Percentiles rank a stretch among this genome's conserved stretches.
Evolutionary conservation across 768 basidiomycete genomes (phyloP).

Genomic region (Boletus pseudopeckii): DNA sequence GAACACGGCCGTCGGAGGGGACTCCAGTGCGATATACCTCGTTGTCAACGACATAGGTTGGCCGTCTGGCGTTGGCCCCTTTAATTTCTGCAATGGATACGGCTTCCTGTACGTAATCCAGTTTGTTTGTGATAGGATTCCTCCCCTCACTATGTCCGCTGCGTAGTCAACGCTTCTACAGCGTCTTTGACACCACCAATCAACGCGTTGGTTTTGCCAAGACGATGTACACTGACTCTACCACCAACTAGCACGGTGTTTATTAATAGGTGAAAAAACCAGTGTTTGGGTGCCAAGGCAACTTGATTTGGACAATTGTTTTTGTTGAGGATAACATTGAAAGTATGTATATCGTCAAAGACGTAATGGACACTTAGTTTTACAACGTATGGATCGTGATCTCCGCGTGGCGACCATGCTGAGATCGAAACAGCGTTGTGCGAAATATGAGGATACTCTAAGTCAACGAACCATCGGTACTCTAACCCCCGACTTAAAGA

Average conservation of each 20-base stretch:
- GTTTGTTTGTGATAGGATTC: background rate
- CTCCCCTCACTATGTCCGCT: background rate
- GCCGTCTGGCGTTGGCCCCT: conserved; percentile 1
- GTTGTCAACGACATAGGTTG: conserved; percentile 20
- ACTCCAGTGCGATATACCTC: conserved; percentile 24
- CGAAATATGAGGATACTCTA: background rate
- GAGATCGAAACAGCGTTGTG: too few relatives aligned
- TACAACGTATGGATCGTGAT: background rate
- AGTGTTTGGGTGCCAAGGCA: background rate
- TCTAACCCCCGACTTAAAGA: too few relatives aligned
- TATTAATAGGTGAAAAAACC: too few relatives aligned
- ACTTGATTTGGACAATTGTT: background rate
- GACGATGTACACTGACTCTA: conserved; percentile 23
- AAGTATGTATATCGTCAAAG: background rate
- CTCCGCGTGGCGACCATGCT: background rate
- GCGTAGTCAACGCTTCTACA: conserved; percentile 39
- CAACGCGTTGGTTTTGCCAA: conserved; percentile 39
- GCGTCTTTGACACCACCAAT: conserved; percentile 40
- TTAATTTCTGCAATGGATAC: conserved; percentile 23
- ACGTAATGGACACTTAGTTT: background rate
- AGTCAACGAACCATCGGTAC: background rate
- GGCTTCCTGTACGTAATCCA: conserved; percentile 3
- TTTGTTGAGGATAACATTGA: too few relatives aligned
- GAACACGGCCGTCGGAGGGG: conserved; percentile 27
- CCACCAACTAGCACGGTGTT: background rate